Base-by-base conservation (phyloP, 1,284 basidiomycete genomes). In the Fomitiporia mediterranea region DNA sequence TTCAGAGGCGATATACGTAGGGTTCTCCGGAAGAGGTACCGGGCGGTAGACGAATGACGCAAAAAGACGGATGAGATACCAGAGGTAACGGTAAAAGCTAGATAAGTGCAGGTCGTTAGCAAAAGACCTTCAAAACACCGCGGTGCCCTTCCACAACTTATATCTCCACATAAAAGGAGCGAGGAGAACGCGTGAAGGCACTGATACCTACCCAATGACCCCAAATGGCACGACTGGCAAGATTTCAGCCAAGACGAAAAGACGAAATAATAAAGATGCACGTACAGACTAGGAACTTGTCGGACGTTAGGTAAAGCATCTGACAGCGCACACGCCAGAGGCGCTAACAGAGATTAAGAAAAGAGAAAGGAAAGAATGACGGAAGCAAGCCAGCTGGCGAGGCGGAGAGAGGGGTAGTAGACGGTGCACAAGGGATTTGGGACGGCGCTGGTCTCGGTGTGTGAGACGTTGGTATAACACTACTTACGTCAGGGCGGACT, bases 71-170 rank as follows among this genome's bases (percentile, higher is more conserved):
- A 94, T 91, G 64, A 86, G 69, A 71, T 88, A 94, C 91, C 91
- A 94, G 53, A 94, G 76, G 75, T 94, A 94, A 52, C 91, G 90
- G 73, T 91, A 94, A 68, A 90, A 89, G 53, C 85, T 89, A 65
- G 19, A 40, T 38, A 35, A 37, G 47, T 40, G 27, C 5, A 43
- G 40, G 17, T 35, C 42, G 32, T 15, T 21, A 37, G 47, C 15
- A 35, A 28, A 13, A 49, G 44, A 37, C 50, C n/a, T 57, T 55
- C 35, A 61, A 56, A 38, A 61, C 60, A 42, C 3, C 23, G 9
- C 9, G 15, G 25, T n/a, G 44, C 44, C 44, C 21, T 46, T 15
- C n/a, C 9, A 28, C 44, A 28, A 19, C 2, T 7, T 15, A 46
- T 15, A 13, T 23, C 21, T 44, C 4, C 4, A 8, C 42, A 44